Conservation (phyloP, 2,329 filamentous ascomycete species). For the Xylaria sp. region DNA sequence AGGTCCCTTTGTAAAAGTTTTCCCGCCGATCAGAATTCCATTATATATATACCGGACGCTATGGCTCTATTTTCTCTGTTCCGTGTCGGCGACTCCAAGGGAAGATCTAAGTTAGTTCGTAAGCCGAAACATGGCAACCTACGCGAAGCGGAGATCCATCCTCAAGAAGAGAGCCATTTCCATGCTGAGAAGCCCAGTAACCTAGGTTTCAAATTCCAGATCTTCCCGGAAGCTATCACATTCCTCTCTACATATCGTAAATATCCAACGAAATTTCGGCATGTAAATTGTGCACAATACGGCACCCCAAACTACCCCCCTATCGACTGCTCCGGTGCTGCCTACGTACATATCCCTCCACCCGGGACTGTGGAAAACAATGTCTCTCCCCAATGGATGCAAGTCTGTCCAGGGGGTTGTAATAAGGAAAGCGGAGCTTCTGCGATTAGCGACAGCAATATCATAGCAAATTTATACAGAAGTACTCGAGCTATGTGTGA, state of each 20-base stretch:
- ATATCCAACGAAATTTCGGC: background rate
- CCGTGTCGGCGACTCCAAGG: background rate
- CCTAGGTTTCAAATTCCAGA: background rate
- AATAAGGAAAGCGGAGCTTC: background rate
- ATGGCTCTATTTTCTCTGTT: background rate
- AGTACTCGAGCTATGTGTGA: background rate
- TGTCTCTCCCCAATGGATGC: background rate
- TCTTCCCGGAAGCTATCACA: background rate
- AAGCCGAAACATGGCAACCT: background rate
- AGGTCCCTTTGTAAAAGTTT: background rate
- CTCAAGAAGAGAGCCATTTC: background rate
- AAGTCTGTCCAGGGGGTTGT: constrained; percentile 19
- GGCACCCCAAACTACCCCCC: background rate
- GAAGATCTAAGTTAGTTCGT: background rate
- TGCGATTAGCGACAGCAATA: background rate
- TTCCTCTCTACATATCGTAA: background rate
- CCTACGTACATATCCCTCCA: background rate
- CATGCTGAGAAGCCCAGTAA: background rate
- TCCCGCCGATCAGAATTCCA: background rate
- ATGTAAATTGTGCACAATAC: background rate
- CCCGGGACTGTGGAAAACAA: background rate
- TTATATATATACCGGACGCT: background rate
- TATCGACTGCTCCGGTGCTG: background rate
- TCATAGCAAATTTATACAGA: background rate
- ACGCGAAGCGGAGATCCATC: background rate